Conservation (phyloP, 225 moss, liverwort and hornwort species). For the Lunularia cruciata region DNA sequence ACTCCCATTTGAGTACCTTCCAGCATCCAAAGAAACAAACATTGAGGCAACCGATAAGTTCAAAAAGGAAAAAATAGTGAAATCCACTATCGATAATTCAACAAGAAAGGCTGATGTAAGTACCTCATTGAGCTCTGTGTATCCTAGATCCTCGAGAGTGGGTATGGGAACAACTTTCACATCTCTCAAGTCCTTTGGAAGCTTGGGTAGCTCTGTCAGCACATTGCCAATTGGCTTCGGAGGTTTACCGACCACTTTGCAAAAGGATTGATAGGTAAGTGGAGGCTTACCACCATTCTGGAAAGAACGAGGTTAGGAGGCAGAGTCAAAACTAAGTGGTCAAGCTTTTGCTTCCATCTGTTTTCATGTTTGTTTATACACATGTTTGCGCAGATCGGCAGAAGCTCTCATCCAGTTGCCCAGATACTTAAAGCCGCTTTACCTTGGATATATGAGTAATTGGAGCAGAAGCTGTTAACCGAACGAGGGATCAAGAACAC, state of each 20-base stretch:
- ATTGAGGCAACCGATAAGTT: too few species aligned
- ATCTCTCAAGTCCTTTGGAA: slow-evolving; percentile 52
- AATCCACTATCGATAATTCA: neutral
- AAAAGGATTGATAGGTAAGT: slow-evolving; percentile 69
- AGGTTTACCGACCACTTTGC: slow-evolving; percentile 67
- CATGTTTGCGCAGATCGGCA: neutral
- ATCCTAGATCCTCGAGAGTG: slow-evolving; percentile 81
- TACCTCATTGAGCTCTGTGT: slow-evolving; percentile 70
- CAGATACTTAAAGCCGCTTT: too few species aligned
- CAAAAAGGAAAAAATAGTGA: too few species aligned
- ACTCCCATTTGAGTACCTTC: neutral
- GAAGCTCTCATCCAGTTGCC: too few species aligned
- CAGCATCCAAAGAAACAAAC: neutral
- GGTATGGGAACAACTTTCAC: slow-evolving; percentile 68
- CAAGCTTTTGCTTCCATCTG: neutral
- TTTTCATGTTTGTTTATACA: neutral
- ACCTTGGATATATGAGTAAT: too few species aligned
- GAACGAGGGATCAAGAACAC: too few species aligned
- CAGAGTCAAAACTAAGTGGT: neutral
- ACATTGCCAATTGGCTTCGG: slow-evolving; percentile 59
- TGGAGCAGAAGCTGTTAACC: too few species aligned
- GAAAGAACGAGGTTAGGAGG: neutral
- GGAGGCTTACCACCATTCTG: slow-evolving; percentile 84
- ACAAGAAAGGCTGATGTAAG: neutral
- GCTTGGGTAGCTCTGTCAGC: slow-evolving; percentile 56